phyloP scores from a whole-genome alignment of 129 eudicot genomes.

The Flaveria sonorensis region DNA sequence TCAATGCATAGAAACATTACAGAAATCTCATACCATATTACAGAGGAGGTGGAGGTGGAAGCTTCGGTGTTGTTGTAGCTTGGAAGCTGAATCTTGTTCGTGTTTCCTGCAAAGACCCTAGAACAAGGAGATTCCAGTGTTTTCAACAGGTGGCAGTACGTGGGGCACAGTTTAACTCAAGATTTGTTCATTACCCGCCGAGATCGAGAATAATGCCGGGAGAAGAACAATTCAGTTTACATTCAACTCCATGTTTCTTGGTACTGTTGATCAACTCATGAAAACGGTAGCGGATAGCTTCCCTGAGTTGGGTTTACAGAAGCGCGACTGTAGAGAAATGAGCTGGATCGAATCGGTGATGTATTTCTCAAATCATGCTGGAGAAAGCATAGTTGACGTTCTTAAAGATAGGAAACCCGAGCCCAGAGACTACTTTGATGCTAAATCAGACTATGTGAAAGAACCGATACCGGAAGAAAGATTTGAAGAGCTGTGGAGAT shows the following conservation, averaged over 20 bases:
- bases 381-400: neutral
- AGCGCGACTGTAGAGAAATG: neutral
- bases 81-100: conserved; percentile 14
- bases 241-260: conserved; percentile 14
- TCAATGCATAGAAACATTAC: no score
- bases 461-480: neutral
- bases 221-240: neutral
- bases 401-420: conserved; percentile 8
- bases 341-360: neutral
- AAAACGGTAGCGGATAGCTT: neutral
- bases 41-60: conserved; percentile 11
- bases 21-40: no score
- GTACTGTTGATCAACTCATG: neutral
- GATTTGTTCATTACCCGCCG: conserved; percentile 13
- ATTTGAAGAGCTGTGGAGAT: neutral
- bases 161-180: neutral
- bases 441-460: conserved; percentile 9
- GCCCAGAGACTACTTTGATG: neutral
- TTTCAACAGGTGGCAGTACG: conserved; percentile 14
- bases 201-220: neutral
- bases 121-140: conserved; percentile 3
- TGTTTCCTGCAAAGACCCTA: neutral
- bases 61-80: conserved; percentile 14
- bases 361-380: neutral
- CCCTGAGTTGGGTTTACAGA: neutral